Percentiles rank a stretch among this genome's conserved stretches.
These are phyloP conservation scores for Penicillium thymicola DNA, from an alignment of 2,329 filamentous ascomycete species.

Conservation along the genomic window DNA sequence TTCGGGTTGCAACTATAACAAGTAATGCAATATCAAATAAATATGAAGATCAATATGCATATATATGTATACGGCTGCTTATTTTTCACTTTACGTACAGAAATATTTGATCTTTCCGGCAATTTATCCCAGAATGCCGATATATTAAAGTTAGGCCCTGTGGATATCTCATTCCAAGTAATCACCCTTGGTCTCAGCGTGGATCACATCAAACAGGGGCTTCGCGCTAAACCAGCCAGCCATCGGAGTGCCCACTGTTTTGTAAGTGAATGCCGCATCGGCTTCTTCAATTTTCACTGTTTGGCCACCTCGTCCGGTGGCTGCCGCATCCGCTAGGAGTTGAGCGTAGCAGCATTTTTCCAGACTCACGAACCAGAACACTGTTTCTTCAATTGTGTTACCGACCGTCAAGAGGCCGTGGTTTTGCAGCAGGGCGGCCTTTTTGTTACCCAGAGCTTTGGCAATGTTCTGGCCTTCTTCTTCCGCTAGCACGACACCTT, in stretches of 20 bases:
- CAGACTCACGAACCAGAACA: slow-evolving; percentile 54
- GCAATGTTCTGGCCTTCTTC: slow-evolving; percentile 56
- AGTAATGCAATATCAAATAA: not conserved
- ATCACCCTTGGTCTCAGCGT: slow-evolving; percentile 57
- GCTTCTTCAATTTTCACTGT: slow-evolving; percentile 66
- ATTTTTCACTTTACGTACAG: too few species aligned
- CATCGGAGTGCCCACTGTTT: slow-evolving; percentile 58
- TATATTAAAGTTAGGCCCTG: not conserved
- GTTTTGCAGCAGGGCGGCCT: slow-evolving; percentile 54
- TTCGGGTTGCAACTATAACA: not conserved
- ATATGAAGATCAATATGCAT: not conserved
- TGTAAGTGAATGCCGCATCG: slow-evolving; percentile 66
- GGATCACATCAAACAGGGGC: slow-evolving; percentile 68
- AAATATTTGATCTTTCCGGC: too few species aligned
- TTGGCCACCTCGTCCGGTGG: slow-evolving; percentile 56
- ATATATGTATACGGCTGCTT: too few species aligned
- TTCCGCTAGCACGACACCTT: slow-evolving; percentile 52
- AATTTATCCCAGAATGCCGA: not conserved
- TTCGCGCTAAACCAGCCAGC: slow-evolving; percentile 70
- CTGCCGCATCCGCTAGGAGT: slow-evolving; percentile 52
- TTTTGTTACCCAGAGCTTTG: slow-evolving; percentile 46
- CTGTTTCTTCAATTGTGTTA: slow-evolving; percentile 48
- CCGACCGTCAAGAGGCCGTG: slow-evolving; percentile 54
- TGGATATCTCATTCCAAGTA: slow-evolving; percentile 46
- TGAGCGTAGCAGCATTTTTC: slow-evolving; percentile 56